Evolutionary conservation across 2,329 filamentous ascomycete species (phyloP).

Genomic region (Chrysoporthe puriensis): DNA sequence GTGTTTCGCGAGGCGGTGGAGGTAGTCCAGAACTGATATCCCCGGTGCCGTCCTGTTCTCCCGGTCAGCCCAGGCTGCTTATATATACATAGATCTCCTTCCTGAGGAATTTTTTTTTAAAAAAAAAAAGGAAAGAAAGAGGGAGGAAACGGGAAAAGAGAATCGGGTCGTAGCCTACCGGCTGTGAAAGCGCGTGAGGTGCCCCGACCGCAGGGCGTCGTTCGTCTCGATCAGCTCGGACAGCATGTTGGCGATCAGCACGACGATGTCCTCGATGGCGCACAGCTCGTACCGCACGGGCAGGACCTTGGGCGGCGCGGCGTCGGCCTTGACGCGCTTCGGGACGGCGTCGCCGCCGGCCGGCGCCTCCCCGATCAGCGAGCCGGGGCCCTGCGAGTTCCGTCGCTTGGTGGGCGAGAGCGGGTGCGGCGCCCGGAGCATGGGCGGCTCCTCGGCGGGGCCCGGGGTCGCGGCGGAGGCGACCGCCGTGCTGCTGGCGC

Average conservation of each 20-base stretch:
- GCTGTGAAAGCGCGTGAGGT: constrained; percentile 92
- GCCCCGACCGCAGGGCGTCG: constrained; percentile 80
- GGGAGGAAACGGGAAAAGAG: background rate
- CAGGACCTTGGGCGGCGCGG: constrained; percentile 59
- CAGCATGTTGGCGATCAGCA: constrained; percentile 92
- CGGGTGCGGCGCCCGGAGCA: constrained; percentile 33
- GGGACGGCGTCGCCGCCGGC: constrained; percentile 36
- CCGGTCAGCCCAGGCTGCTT: background rate
- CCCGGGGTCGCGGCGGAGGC: constrained; percentile 26
- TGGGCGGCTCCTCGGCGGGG: constrained; percentile 33
- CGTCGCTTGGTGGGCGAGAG: constrained; percentile 48
- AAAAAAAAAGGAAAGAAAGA: constrained; percentile 17
- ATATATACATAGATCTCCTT: background rate
- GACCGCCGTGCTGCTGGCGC: constrained; percentile 15
- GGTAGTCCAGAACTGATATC: constrained; percentile 92
- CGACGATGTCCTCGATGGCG: constrained; percentile 81
- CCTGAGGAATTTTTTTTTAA: constrained; percentile 31
- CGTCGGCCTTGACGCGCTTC: constrained; percentile 59
- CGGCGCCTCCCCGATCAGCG: constrained; percentile 24
- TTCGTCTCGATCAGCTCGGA: constrained; percentile 94
- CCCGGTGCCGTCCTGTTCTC: constrained; percentile 68
- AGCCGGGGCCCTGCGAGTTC: constrained; percentile 45
- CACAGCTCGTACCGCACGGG: constrained; percentile 81
- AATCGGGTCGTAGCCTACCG: constrained; percentile 56
- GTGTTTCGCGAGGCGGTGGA: constrained; percentile 89